Conservation (phyloP, 352 stramenopile genomes). For the Phytophthora sojae region DNA sequence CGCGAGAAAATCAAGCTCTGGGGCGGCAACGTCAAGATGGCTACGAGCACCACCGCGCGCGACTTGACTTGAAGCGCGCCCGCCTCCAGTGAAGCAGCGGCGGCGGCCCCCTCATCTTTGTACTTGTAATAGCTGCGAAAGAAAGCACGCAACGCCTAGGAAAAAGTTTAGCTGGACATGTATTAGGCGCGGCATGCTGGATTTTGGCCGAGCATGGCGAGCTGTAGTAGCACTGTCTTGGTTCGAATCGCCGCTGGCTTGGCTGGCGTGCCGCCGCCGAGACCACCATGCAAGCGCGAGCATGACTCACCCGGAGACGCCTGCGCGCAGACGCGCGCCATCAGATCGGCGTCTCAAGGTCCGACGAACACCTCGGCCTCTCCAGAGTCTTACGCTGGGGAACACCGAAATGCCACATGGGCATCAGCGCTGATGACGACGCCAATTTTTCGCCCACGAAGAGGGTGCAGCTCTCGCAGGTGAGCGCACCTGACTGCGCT, state of each 20-base stretch:
- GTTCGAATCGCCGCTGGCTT: too few species aligned
- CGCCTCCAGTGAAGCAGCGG: too few species aligned
- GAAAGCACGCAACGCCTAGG: constrained; percentile 14
- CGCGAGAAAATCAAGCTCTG: constrained; percentile 28
- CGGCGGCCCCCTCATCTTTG: constrained; percentile 12
- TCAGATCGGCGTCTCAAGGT: constrained; percentile 28
- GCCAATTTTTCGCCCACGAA: constrained; percentile 18
- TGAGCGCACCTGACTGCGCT: constrained; percentile 9
- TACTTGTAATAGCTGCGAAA: constrained; percentile 26
- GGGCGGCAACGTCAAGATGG: constrained; percentile 3
- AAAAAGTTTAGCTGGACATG: constrained; percentile 1
- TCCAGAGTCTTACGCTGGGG: constrained; percentile 23
- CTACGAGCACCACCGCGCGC: neutral
- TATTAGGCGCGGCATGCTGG: neutral
- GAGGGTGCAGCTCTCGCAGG: constrained; percentile 10
- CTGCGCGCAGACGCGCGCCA: constrained; percentile 6
- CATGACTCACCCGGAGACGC: neutral
- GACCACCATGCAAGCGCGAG: too few species aligned
- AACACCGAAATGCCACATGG: constrained; percentile 29
- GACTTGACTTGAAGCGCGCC: neutral
- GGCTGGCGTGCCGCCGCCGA: too few species aligned
- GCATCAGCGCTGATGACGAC: constrained; percentile 12
- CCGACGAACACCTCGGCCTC: neutral
- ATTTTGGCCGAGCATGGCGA: constrained; percentile 7
- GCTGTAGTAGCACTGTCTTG: too few species aligned